phyloP scores from a whole-genome alignment of 2,329 filamentous ascomycete genomes.

The Coniochaeta prunicola region DNA sequence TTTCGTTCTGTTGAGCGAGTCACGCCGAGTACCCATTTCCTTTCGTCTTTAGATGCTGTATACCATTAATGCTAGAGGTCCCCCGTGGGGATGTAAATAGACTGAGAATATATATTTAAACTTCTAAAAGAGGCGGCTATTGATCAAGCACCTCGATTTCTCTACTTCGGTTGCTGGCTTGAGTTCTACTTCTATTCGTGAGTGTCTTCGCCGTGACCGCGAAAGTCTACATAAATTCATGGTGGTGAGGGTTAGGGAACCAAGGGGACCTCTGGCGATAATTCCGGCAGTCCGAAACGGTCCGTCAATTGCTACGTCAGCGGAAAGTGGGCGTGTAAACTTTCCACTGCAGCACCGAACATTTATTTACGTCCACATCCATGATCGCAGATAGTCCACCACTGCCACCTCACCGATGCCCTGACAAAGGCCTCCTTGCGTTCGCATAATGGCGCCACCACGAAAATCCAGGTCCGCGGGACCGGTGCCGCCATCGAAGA shows the following conservation, averaged over 20 bases:
- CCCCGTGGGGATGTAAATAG: background rate
- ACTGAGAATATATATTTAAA: background rate
- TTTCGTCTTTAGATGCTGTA: background rate
- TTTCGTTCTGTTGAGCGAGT: too few species aligned
- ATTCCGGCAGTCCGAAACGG: background rate
- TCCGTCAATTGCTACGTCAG: background rate
- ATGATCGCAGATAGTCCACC: background rate
- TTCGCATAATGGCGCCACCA: slow-evolving; percentile 31
- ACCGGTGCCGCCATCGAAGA: slow-evolving; percentile 50
- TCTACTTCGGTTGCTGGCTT: too few species aligned
- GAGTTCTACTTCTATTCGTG: too few species aligned
- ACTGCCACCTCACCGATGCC: background rate
- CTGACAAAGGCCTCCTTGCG: background rate
- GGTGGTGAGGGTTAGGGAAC: too few species aligned
- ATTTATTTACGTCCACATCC: too few species aligned
- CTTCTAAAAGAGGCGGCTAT: too few species aligned
- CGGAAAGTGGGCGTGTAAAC: background rate
- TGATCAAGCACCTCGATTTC: too few species aligned
- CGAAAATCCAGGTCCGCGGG: slow-evolving; percentile 46
- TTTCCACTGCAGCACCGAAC: background rate
- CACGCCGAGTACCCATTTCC: background rate
- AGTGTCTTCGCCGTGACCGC: too few species aligned
- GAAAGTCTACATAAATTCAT: too few species aligned
- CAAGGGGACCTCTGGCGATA: too few species aligned
- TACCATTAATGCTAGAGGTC: background rate